phyloP scores from a whole-genome alignment of 257 asterid species.

The Datura wrightii region DNA sequence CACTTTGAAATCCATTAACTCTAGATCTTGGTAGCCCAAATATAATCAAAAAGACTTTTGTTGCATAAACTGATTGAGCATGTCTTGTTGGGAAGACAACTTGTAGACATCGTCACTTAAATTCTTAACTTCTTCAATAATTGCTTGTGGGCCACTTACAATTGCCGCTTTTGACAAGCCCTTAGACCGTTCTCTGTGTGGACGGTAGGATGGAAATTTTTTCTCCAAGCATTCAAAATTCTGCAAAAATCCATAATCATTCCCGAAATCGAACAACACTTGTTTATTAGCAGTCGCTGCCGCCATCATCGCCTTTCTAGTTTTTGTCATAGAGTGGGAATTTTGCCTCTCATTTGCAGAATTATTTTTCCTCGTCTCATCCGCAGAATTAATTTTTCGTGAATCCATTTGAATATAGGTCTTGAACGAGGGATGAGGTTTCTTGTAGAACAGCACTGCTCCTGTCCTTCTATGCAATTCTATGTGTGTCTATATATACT shows the following conservation, averaged over 20 bases:
- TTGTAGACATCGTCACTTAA: background rate
- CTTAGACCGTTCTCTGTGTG: background rate
- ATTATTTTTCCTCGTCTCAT: background rate
- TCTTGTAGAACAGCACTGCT: background rate
- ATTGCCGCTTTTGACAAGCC: background rate
- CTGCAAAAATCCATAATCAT: background rate
- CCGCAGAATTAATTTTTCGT: background rate
- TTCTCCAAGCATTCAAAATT: background rate
- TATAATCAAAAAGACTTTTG: background rate
- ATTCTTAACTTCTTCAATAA: background rate
- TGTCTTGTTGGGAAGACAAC: background rate
- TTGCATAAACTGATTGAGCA: background rate
- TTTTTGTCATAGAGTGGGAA: background rate
- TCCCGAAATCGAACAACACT: constrained; percentile 22
- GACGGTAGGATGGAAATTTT: background rate
- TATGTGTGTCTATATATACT: background rate
- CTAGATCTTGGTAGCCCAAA: background rate
- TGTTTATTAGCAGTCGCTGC: background rate
- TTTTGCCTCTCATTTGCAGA: background rate
- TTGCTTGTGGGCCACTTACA: background rate
- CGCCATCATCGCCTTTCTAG: background rate
- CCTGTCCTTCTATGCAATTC: background rate
- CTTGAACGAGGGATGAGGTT: background rate
- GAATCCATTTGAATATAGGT: background rate
- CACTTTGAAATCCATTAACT: background rate